These are phyloP conservation scores for Diaporthe vaccinii DNA, from an alignment of 2,329 filamentous ascomycete genomes.

Conservation along the genomic window DNA sequence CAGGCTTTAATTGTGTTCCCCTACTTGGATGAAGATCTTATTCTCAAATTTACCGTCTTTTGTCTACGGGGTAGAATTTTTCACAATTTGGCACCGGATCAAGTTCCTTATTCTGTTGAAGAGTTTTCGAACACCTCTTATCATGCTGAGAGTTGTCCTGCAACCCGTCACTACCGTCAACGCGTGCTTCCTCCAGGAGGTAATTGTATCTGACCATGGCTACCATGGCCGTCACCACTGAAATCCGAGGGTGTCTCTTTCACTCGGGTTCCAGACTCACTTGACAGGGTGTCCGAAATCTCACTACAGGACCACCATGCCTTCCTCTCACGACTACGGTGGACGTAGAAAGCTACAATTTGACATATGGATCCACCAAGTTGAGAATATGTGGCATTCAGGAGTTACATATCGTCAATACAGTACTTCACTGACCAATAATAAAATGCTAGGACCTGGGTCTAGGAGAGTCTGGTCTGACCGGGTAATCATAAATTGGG, in stretches of 20 bases:
- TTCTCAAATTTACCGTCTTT: not conserved
- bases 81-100: no score
- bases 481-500: no score
- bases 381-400: not conserved
- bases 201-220: not conserved
- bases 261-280: no score
- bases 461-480: not conserved
- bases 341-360: not conserved
- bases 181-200: not conserved
- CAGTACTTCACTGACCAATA: not conserved
- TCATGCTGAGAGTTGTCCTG: no score
- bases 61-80: no score
- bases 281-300: no score
- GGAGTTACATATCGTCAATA: not conserved
- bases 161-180: no score
- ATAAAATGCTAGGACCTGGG: no score
- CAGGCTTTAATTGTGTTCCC: not conserved
- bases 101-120: no score
- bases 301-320: not conserved
- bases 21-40: not conserved
- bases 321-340: not conserved
- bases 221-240: not conserved
- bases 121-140: no score
- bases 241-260: no score
- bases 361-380: no score